Conservation (phyloP, 768 basidiomycete species). For the Xerocomellus chrysenteron region DNA sequence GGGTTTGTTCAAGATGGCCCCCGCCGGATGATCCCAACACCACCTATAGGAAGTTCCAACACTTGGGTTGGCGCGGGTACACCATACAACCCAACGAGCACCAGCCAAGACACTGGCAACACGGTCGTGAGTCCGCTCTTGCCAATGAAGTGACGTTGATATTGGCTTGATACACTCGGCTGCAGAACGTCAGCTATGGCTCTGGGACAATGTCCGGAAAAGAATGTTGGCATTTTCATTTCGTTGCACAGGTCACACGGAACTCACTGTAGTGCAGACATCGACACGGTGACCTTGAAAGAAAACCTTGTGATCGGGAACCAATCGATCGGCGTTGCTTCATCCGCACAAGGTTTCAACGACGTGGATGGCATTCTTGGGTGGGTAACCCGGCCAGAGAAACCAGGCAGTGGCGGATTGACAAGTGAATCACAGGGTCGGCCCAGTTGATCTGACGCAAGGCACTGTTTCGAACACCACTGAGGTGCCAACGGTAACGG, state of each 20-base stretch:
- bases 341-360: constrained; percentile 41
- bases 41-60: constrained; percentile 41
- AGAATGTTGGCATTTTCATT: constrained; percentile 39
- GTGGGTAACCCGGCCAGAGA: constrained; percentile 18
- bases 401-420: not conserved
- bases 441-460: constrained; percentile 49
- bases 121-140: constrained; percentile 31
- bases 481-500: constrained; percentile 54
- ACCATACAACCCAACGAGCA: constrained; percentile 44
- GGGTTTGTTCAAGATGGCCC: constrained; percentile 1
- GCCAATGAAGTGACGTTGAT: not conserved
- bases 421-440: constrained; percentile 36
- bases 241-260: not conserved
- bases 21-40: not conserved
- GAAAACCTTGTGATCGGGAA: constrained; percentile 42
- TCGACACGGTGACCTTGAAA: constrained; percentile 45
- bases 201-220: constrained; percentile 53
- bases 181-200: constrained; percentile 52
- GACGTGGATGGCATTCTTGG: constrained; percentile 56
- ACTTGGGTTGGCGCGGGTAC: constrained; percentile 57
- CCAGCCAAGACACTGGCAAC: constrained; percentile 42
- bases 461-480: constrained; percentile 41
- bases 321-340: constrained; percentile 50
- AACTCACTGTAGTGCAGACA: constrained; percentile 33
- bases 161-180: not conserved